A percentile compares a stretch with the other conserved stretches of the same genome.
Conservation (phyloP, 192 early-diverging fungal genomes). For the Coemansia sp. region DNA sequence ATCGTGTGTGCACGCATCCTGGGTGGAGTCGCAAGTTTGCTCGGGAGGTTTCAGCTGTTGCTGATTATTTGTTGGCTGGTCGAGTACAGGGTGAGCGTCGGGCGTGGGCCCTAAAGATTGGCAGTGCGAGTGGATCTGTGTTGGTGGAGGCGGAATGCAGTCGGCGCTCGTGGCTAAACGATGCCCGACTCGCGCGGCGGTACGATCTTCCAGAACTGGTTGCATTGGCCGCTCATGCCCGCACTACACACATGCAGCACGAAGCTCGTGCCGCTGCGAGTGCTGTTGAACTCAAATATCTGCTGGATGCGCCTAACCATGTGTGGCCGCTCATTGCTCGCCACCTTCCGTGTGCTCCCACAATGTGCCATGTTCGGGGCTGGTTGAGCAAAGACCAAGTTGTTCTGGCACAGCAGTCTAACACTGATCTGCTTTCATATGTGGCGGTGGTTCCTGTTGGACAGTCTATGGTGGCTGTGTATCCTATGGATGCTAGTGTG, state of each 20-base stretch:
- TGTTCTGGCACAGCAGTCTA: neutral
- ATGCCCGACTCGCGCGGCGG: constrained; percentile 27
- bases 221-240: constrained; percentile 23
- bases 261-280: neutral
- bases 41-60: constrained; percentile 45
- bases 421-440: neutral
- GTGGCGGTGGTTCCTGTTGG: constrained; percentile 17
- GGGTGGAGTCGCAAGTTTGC: constrained; percentile 54
- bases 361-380: neutral
- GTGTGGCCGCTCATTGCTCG: constrained; percentile 10
- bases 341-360: neutral
- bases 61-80: constrained; percentile 11
- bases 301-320: neutral
- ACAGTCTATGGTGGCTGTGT: constrained; percentile 10
- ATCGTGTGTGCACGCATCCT: constrained; percentile 37
- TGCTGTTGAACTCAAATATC: neutral
- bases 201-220: constrained; percentile 49
- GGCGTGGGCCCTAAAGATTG: neutral
- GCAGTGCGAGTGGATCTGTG: too few species aligned
- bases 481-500: constrained; percentile 10
- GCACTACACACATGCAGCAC: neutral
- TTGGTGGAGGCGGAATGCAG: neutral
- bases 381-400: neutral
- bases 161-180: constrained; percentile 15
- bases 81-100: neutral